Evolutionary conservation across 805 yeast genomes (phyloP), one percentile per base, ranked within the genome.

Genomic region (Monosporozyma aquatica): DNA sequence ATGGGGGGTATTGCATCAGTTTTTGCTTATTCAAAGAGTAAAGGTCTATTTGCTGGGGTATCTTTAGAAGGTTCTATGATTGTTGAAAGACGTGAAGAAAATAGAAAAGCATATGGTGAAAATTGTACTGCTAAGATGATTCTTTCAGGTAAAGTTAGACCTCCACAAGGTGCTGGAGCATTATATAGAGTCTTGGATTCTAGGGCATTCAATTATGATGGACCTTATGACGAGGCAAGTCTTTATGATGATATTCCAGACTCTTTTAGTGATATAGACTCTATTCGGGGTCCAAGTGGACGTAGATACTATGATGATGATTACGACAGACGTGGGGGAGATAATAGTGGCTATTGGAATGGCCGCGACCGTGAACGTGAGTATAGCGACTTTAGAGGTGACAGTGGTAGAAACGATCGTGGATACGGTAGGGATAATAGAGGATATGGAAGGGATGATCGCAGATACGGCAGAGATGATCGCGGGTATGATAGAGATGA

Each of bases 41-140:
- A 92, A 63, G 98, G 98, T 49, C 72, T 92, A 38, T 92, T 87
- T 67, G 98, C 98, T 0, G 98, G 98, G 57, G 92, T 92, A 13
- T 89, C 97, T 2, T 73, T 92, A 35, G 98, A 92, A 66, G 98
- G 98, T 20, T 89, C 97, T 1, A 95, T 90, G n/a, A 77, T 92
- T 44, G 74, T 90, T 11, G 98, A 92, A 66, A 82, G 98, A 68
- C 76, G 97, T 65, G 98, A 92, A 54, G 95, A 97, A 18, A 92
- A 92, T 65, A 74, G 96, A 56, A 90, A 89, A 65, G 87, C 87
- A 57, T 92, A 92, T 59, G 97, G 98, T 28, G 74, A 72, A 51
- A 78, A 75, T 51, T 82, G 95, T 60, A 87, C 92, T 47, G 95
- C 97, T 13, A 77, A 86, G 62, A 71, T 72, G 56, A 84, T 92